phyloP scores from a whole-genome alignment of 768 basidiomycete genomes.

The Mycena vitilis region DNA sequence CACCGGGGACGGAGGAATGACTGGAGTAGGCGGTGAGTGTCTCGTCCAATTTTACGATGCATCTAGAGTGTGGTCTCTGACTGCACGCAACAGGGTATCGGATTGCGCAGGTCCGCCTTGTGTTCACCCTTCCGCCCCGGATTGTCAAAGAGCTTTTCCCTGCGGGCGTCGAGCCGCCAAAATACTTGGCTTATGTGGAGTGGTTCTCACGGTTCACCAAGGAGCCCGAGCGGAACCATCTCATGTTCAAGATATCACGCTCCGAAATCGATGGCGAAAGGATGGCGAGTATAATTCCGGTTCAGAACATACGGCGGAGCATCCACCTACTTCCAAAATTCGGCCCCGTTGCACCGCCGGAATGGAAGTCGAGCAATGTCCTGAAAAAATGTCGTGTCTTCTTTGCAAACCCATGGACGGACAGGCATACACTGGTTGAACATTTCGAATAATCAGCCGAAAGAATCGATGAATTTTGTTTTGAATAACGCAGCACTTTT shows the following conservation, averaged over 20 bases:
- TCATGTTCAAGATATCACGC: neutral
- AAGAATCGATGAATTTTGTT: too few species aligned
- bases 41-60: too few species aligned
- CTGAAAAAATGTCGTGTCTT: neutral
- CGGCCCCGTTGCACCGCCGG: neutral
- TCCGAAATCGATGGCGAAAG: neutral
- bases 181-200: neutral
- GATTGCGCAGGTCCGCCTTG: too few species aligned
- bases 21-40: too few species aligned
- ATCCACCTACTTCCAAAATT: neutral
- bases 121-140: too few species aligned
- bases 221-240: neutral
- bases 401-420: conserved; percentile 1
- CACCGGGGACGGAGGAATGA: too few species aligned
- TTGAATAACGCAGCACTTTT: too few species aligned
- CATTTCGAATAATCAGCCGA: too few species aligned
- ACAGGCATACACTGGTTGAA: too few species aligned
- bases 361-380: neutral
- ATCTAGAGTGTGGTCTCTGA: too few species aligned
- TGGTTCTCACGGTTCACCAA: neutral
- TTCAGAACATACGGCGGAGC: neutral
- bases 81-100: too few species aligned
- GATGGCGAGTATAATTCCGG: conserved; percentile 1
- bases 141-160: neutral
- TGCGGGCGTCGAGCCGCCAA: neutral